Evolutionary conservation across 805 yeast genomes (phyloP).

Genomic region (Candida endomychidarum): DNA sequence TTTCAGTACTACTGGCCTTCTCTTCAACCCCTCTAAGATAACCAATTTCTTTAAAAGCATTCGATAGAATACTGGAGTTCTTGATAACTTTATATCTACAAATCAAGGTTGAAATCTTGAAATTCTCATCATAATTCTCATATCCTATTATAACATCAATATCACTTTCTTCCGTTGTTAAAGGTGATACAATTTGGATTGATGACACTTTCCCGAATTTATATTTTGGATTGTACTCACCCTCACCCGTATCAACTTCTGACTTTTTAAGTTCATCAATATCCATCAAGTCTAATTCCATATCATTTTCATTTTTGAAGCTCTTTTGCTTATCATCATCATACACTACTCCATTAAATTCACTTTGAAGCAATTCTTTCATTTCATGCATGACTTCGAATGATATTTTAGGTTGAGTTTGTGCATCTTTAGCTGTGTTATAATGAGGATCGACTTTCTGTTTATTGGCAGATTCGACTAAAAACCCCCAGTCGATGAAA

Average conservation of each 20-base stretch:
- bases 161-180: slow-evolving; percentile 38
- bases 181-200: slow-evolving; percentile 48
- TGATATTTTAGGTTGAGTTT: slow-evolving; percentile 39
- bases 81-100: slow-evolving; percentile 29
- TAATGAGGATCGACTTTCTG: slow-evolving; percentile 49
- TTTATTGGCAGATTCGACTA: slow-evolving; percentile 46
- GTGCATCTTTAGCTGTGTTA: slow-evolving; percentile 48
- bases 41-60: slow-evolving; percentile 33
- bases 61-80: slow-evolving; percentile 23
- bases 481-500: slow-evolving; percentile 55
- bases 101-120: slow-evolving; percentile 19
- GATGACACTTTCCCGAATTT: slow-evolving; percentile 20
- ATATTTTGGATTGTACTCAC: slow-evolving; percentile 12
- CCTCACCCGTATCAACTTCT: no score
- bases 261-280: slow-evolving; percentile 18
- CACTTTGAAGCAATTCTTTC: slow-evolving; percentile 13
- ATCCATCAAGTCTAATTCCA: slow-evolving; percentile 19
- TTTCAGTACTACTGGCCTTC: not conserved
- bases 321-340: slow-evolving; percentile 13
- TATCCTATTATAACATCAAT: slow-evolving; percentile 49
- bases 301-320: slow-evolving; percentile 18
- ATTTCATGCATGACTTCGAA: slow-evolving; percentile 14
- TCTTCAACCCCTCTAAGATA: not conserved
- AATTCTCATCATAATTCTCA: slow-evolving; percentile 19
- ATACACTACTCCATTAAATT: slow-evolving; percentile 11